Conservation (phyloP, 1,284 basidiomycete species). For the Moesziomyces globuligerus region DNA sequence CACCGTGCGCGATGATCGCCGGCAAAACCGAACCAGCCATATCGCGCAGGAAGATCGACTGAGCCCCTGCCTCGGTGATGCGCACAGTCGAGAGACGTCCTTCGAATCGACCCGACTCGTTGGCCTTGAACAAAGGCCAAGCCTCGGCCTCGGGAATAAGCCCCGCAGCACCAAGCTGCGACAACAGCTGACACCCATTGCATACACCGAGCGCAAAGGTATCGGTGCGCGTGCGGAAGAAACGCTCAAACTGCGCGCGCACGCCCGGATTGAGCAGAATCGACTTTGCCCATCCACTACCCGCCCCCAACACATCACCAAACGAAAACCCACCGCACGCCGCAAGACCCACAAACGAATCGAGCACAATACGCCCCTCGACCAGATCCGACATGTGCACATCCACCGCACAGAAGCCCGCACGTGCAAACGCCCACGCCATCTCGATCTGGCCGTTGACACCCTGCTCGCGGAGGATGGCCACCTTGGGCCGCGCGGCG, state of each 20-base stretch:
- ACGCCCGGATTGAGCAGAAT: constrained; percentile 82
- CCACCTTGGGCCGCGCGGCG: constrained; percentile 81
- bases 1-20: constrained; percentile 94
- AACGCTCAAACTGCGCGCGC: constrained; percentile 78
- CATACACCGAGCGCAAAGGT: constrained; percentile 95
- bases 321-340: constrained; percentile 99
- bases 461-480: constrained; percentile 95
- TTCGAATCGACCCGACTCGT: constrained; percentile 90
- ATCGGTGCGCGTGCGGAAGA: constrained; percentile 78
- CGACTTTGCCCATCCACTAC: constrained; percentile 96
- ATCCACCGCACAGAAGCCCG: constrained; percentile 93
- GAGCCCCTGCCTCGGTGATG: constrained; percentile 71
- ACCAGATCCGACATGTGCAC: constrained; percentile 99
- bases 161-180: constrained; percentile 75
- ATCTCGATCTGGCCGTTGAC: constrained; percentile 99
- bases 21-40: constrained; percentile 90
- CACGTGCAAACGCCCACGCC: constrained; percentile 94
- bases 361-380: constrained; percentile 75
- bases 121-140: constrained; percentile 93
- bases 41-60: constrained; percentile 85
- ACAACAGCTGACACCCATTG: constrained; percentile 98
- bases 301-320: constrained; percentile 96
- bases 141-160: constrained; percentile 85
- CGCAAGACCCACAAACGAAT: constrained; percentile 83
- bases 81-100: constrained; percentile 83